Base-by-base conservation (phyloP, 2,329 filamentous ascomycete genomes). In the Fusarium pseudoanthophilum region DNA sequence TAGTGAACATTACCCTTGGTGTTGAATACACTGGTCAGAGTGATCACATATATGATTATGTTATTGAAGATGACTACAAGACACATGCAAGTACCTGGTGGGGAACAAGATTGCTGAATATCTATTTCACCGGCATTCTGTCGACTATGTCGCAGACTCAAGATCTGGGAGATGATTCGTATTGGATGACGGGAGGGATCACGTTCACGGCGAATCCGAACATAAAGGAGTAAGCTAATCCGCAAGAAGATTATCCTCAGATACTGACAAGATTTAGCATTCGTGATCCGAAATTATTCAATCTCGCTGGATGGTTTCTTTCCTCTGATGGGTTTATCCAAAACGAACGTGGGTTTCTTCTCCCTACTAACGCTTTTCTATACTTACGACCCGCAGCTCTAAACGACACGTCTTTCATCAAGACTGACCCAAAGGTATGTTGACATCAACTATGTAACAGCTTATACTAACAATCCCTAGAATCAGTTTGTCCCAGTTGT, bases 81-180 rank as follows among this genome's bases (percentile, higher is more conserved):
- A 60, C 49, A 13, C 53, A 63, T 16, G 69, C 71, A 5, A 73
- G 65, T 16, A 59, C 26, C 24, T 73, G 71, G 69, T 73, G 69
- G 71, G 71, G 71, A 11, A 67, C 71, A 2, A 64, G 71, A 11
- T 24, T 73, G 11, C 26, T 72, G 6, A 73, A 72, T 20, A 56
- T 51, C 0, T 73, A 73, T n/a, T 56, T 60, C 4, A 40, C 71
- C 1, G 71, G 71, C 2, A 42, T 69, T 13, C 30, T 62, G 21
- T 32, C 49, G 4, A 59, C 51, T 1, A 72, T 73, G 71, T 63
- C 71, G 2, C 60, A 48, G 9, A 61, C 39, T 2, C 64, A 66
- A n/a, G 37, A 36, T 16, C 9, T 34, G 4, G 42, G 36, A 3
- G 28, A 73, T 8, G 32, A 32, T 4, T 45, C 28, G 4, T 72